Conservation (phyloP, 225 moss, liverwort and hornwort genomes). For the Asterella californica region DNA sequence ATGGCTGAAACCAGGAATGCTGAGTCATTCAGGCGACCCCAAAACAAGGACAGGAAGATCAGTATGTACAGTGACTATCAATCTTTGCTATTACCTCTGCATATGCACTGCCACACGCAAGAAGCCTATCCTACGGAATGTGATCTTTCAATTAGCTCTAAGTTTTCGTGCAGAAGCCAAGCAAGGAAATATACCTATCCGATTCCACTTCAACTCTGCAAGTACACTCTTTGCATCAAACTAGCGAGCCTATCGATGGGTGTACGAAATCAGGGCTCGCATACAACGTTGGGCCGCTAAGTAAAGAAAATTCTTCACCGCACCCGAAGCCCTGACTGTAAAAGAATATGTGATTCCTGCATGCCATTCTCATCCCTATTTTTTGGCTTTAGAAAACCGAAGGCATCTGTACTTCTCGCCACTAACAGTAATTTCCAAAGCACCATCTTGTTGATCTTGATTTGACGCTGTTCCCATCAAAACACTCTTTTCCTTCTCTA, state of each 20-base stretch:
- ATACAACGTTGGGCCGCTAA: not conserved
- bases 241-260: not conserved
- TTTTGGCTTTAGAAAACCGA: slow-evolving; percentile 89
- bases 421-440: slow-evolving; percentile 92
- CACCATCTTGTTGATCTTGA: slow-evolving; percentile 94
- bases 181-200: not conserved
- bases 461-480: slow-evolving; percentile 95
- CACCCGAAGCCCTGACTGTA: not conserved
- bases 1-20: not conserved
- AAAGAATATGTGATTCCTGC: not conserved
- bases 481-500: slow-evolving; percentile 98
- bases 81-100: not conserved
- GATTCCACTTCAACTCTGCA: slow-evolving; percentile 4
- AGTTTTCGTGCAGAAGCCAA: not conserved
- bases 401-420: slow-evolving; percentile 94
- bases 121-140: not conserved
- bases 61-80: not conserved
- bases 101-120: not conserved
- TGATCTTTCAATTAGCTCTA: not conserved
- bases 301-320: not conserved
- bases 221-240: not conserved
- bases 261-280: not conserved
- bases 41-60: not conserved
- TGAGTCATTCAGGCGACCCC: not conserved
- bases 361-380: slow-evolving; percentile 28